Evolutionary conservation across 441 rosid genomes (phyloP), one percentile per base, ranked within the genome.

Genomic region (Bruguiera hainesii): DNA sequence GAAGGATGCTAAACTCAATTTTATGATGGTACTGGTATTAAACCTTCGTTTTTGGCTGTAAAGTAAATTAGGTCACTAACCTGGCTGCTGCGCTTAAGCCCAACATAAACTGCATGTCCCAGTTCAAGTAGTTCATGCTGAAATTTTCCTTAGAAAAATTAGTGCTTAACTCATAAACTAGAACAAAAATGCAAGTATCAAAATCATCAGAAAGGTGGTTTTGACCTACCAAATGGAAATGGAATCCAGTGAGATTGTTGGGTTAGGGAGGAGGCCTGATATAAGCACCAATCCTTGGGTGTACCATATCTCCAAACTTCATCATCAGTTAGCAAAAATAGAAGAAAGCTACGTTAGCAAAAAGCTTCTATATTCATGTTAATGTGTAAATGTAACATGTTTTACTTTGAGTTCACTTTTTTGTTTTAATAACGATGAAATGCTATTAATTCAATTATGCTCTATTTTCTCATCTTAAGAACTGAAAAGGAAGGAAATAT

Each of bases 271-370:
- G 31, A 88, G 85, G 21, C 99, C 99, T 16, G 97, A 85, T 46
- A 94, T 76, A 1, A 94, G 82, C 69, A 94, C 97, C 65, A 91
- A 75, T 65, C 94, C 99, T 84, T 91, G 99, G 75, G 58, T 84
- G 85, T 88, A 94, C 97, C 99, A 94, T 66, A 94, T 86, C 87
- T 94, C 99, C 84, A 94, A 88, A 74, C 97, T 94, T 48, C 84
- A 78, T 21, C 2, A 3, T 10, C n/a, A 58, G 18, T 11, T 11
- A 11, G 48, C 48, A 42, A 42, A 42, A 42, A 42, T 42, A 42
- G 48, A 42, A 42, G 48, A 13, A 42, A 42, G 48, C 16, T 42
- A 42, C 48, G 3, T 42, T 42, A 42, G 33, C 19, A 35, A 33
- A 46, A 60, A 30, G 1, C 19, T 21, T 9, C 51, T 31, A 1